A percentile compares a stretch with the other conserved stretches of the same genome.
These are phyloP conservation scores for Coemansia sp. DNA, from an alignment of 192 early-diverging fungal species.

Conservation along the genomic window DNA sequence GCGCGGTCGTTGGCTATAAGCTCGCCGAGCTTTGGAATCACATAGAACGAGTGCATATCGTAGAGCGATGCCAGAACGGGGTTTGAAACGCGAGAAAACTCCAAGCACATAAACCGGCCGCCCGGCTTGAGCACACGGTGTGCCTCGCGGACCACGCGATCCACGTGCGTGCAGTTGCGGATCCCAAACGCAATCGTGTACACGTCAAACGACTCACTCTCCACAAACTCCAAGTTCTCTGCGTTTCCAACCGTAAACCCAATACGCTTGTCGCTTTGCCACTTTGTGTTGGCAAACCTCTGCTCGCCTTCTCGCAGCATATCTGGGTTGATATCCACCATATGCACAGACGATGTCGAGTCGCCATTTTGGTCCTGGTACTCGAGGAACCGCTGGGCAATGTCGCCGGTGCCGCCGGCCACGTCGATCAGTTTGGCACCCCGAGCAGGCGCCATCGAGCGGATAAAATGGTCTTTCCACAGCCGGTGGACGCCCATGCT, in stretches of 20 bases:
- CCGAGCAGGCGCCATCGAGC: conserved; percentile 74
- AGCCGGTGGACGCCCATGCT: conserved; percentile 88
- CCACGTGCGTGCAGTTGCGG: conserved; percentile 93
- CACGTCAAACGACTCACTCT: no score
- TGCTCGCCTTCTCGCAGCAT: conserved; percentile 90
- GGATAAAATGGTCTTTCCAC: conserved; percentile 96
- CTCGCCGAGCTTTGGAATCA: conserved; percentile 88
- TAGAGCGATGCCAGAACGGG: conserved; percentile 83
- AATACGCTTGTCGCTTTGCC: conserved; percentile 60
- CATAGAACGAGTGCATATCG: conserved; percentile 90
- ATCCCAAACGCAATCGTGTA: conserved; percentile 99
- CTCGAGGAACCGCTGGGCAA: conserved; percentile 92
- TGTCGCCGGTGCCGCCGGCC: conserved; percentile 97
- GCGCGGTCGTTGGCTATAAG: conserved; percentile 83
- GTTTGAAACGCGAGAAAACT: conserved; percentile 89
- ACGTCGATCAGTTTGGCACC: conserved; percentile 90
- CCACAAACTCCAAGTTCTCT: conserved; percentile 72
- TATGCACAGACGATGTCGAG: conserved; percentile 61
- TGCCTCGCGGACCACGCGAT: conserved; percentile 84
- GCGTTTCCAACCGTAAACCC: conserved; percentile 86
- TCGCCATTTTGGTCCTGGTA: conserved; percentile 72
- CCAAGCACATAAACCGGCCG: conserved; percentile 93
- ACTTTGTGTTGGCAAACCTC: conserved; percentile 59
- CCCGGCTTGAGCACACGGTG: conserved; percentile 93
- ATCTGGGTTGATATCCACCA: conserved; percentile 95